phyloP scores from a whole-genome alignment of 495 filamentous ascomycete genomes.

The Coniosporium apollinis region DNA sequence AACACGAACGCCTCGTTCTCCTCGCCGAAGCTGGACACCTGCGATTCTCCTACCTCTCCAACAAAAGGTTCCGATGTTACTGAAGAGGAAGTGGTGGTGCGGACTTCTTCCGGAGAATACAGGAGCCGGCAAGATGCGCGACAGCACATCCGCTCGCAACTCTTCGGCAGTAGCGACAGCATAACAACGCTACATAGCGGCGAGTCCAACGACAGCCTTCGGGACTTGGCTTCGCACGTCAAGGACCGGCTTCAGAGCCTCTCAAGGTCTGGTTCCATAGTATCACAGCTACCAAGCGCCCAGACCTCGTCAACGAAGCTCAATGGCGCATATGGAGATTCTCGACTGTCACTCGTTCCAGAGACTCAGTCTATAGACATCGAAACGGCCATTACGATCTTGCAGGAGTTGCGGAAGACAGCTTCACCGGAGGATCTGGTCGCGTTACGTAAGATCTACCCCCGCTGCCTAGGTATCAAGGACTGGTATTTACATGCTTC shows the following conservation, averaged over 20 bases:
- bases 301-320: neutral
- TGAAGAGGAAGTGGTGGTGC: neutral
- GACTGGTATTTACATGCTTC: constrained; percentile 2
- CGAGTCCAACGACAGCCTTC: neutral
- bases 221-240: too few species aligned
- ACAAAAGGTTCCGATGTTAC: too few species aligned
- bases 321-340: constrained; percentile 3
- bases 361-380: constrained; percentile 16
- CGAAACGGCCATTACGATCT: constrained; percentile 16
- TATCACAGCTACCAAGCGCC: neutral
- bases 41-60: too few species aligned
- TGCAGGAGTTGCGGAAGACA: constrained; percentile 22
- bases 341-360: constrained; percentile 9
- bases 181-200: neutral
- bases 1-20: neutral
- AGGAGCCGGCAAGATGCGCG: neutral
- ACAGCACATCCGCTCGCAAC: neutral
- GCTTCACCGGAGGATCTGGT: constrained; percentile 22
- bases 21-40: neutral
- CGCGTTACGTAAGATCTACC: constrained; percentile 13
- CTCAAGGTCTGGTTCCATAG: neutral
- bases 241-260: neutral
- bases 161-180: neutral
- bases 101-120: neutral
- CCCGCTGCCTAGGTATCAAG: too few species aligned